Evolutionary conservation across 2,329 filamentous ascomycete species (phyloP).

Genomic region (Xylariaceae sp.): DNA sequence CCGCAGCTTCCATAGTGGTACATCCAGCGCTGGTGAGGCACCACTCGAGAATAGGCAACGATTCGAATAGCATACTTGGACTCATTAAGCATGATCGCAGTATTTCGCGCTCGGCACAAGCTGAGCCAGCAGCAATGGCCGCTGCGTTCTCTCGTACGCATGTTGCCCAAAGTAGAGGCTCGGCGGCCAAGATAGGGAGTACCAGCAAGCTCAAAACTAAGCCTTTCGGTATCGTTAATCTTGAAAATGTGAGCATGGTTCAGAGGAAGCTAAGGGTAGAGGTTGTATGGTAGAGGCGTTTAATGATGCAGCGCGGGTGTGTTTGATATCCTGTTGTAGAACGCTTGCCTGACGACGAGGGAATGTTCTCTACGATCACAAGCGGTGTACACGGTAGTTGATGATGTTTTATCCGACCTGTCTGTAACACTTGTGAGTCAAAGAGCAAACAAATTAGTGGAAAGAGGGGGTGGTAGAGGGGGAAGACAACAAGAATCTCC

Average conservation of each 20-base stretch:
- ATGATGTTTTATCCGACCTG: too few species aligned
- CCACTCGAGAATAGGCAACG: conserved; percentile 35
- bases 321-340: not conserved
- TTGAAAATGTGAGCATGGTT: conserved; percentile 17
- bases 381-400: too few species aligned
- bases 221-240: conserved; percentile 21
- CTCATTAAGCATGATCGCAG: conserved; percentile 43
- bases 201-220: conserved; percentile 36
- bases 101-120: conserved; percentile 43
- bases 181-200: conserved; percentile 28
- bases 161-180: conserved; percentile 27
- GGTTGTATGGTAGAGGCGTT: not conserved
- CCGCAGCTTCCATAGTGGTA: conserved; percentile 33
- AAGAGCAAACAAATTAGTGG: too few species aligned
- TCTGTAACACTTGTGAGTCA: too few species aligned
- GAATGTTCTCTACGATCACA: too few species aligned
- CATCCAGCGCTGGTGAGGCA: conserved; percentile 39
- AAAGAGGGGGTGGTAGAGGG: too few species aligned
- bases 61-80: conserved; percentile 28
- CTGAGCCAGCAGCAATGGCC: conserved; percentile 39
- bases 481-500: too few species aligned
- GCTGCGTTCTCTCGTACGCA: conserved; percentile 40
- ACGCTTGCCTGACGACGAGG: too few species aligned
- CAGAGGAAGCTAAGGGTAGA: not conserved
- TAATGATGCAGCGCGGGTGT: not conserved